Evolutionary conservation across 257 asterid genomes (phyloP).

Genomic region (Rhazya stricta): DNA sequence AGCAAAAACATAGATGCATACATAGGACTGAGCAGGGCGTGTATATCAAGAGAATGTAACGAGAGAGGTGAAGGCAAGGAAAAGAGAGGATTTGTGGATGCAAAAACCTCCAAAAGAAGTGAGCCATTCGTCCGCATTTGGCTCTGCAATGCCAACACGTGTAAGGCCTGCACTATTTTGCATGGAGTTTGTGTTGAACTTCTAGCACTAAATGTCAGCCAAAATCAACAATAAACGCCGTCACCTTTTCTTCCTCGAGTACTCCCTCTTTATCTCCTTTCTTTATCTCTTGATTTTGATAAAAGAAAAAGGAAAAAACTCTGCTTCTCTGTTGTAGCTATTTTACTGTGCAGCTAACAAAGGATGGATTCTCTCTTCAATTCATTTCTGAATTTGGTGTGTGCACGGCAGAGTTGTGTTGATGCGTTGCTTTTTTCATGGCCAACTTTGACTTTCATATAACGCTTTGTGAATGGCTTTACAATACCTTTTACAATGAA

Average conservation of each 20-base stretch:
- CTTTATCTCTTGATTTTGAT: not conserved
- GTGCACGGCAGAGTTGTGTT: conserved; percentile 87
- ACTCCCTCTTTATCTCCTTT: not conserved
- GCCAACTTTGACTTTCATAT: conserved; percentile 76
- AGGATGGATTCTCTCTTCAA: conserved; percentile 55
- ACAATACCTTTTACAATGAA: conserved; percentile 39
- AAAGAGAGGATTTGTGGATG: not conserved
- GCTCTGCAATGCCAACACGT: conserved; percentile 45
- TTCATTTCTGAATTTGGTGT: conserved; percentile 46
- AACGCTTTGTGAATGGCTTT: conserved; percentile 63
- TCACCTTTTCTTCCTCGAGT: not conserved
- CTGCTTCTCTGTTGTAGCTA: no score
- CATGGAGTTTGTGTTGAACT: conserved; percentile 49
- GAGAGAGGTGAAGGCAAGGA: no score
- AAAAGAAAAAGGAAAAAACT: not conserved
- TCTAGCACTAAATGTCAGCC: conserved; percentile 33
- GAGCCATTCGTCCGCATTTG: conserved; percentile 27
- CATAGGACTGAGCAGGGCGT: no score
- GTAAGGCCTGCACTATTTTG: conserved; percentile 35
- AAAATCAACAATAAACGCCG: not conserved
- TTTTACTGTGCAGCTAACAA: no score
- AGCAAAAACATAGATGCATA: no score
- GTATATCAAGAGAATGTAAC: no score
- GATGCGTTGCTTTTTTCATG: conserved; percentile 83
- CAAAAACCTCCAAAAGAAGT: conserved; percentile 11